A percentile compares a stretch with the other conserved stretches of the same genome.
Conservation (phyloP, 805 yeast genomes). For the Lipomyces orientalis region DNA sequence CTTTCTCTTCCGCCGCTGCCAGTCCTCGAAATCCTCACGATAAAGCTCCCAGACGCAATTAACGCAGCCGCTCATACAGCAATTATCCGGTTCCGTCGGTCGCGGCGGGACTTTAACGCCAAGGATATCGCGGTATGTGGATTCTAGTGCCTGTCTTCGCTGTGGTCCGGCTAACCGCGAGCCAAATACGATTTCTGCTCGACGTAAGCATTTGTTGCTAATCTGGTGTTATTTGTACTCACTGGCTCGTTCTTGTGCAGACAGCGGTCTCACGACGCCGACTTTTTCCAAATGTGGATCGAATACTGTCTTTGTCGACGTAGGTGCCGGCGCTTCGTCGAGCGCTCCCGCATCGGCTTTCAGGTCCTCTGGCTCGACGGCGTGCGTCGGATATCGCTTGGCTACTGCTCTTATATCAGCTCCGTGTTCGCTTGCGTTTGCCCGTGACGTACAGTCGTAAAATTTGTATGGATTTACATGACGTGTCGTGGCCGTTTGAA, state of each 20-base stretch:
- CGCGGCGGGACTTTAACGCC: constrained; percentile 82
- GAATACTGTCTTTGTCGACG: neutral
- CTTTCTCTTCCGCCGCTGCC: constrained; percentile 64
- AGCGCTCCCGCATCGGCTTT: neutral
- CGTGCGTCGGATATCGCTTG: neutral
- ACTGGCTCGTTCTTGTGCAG: constrained; percentile 36
- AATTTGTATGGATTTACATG: constrained; percentile 25
- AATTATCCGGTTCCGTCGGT: constrained; percentile 91
- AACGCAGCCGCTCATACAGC: constrained; percentile 97
- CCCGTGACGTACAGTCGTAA: constrained; percentile 22
- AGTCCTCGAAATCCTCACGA: constrained; percentile 84
- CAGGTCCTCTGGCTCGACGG: neutral
- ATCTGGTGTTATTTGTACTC: constrained; percentile 2
- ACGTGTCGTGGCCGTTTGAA: neutral
- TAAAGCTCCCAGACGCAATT: constrained; percentile 97
- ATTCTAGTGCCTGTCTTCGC: constrained; percentile 23
- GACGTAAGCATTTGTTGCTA: neutral
- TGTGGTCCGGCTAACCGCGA: constrained; percentile 34
- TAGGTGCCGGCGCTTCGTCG: neutral
- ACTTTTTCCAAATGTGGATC: constrained; percentile 18
- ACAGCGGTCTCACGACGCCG: constrained; percentile 19
- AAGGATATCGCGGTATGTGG: constrained; percentile 31
- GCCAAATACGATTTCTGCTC: constrained; percentile 35
- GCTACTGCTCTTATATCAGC: constrained; percentile 1
- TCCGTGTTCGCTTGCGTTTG: neutral